These are phyloP conservation scores for Acacia confusa DNA, from an alignment of 306 rosid species.

Conservation along the genomic window DNA sequence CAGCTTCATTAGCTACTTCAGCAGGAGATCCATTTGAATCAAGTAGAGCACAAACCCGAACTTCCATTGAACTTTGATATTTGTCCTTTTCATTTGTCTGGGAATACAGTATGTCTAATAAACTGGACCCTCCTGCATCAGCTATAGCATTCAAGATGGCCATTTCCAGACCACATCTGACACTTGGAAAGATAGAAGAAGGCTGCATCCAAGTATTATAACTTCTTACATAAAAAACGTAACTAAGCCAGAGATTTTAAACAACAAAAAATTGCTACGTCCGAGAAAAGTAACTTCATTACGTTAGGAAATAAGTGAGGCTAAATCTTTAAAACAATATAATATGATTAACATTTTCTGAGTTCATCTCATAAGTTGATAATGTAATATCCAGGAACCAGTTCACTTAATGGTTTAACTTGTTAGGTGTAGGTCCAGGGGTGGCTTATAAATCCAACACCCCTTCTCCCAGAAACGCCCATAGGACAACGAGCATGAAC, in stretches of 20 bases:
- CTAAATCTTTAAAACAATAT: not conserved
- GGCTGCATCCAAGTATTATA: conserved; percentile 58
- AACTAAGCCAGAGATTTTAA: not conserved
- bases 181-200: conserved; percentile 82
- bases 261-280: not conserved
- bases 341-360: not conserved
- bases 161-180: conserved; percentile 99
- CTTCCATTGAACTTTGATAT: conserved; percentile 41
- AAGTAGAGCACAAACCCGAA: conserved; percentile 76
- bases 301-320: not conserved
- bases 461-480: not conserved
- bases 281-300: not conserved
- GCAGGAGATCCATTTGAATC: conserved; percentile 68
- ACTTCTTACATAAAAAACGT: conserved; percentile 3
- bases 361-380: not conserved
- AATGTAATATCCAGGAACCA: not conserved
- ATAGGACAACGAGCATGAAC: not conserved
- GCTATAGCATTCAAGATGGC: conserved; percentile 91
- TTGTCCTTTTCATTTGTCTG: conserved; percentile 37
- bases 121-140: conserved; percentile 53
- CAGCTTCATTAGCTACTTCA: conserved; percentile 75
- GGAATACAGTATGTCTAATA: conserved; percentile 59
- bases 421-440: not conserved
- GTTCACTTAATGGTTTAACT: conserved; percentile 1
- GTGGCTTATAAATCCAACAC: not conserved